Base-by-base conservation (phyloP, 768 basidiomycete genomes). In the Leucosporidium yakuticum region DNA sequence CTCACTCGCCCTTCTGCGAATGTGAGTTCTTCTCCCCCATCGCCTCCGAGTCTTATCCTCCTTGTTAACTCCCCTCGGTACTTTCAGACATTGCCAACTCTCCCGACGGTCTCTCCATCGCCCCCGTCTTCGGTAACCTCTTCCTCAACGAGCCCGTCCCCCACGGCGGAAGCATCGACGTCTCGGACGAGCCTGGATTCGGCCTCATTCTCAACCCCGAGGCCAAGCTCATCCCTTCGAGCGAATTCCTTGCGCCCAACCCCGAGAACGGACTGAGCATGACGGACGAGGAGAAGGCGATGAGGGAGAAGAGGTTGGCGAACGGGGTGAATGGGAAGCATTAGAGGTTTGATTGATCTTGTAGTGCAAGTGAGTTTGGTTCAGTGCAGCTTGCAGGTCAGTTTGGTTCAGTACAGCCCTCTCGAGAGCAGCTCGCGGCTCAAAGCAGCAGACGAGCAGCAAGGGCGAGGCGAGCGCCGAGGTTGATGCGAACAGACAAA, bases 61-160 rank as follows among this genome's bases (percentile, higher is more conserved):
- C 23, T n/a, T n/a, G n/a, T n/a, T n/a, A n/a, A n/a, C 51, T 51
- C 59, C n/a, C 7, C 44, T 19, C 20, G 6, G n/a, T n/a, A 9
- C 32, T 34, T 32, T 9, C 48, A 62, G 48, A 76, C 70, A 75
- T 77, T 69, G 80, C 79, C 74, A 82, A 81, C 76, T 77, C 79
- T 0, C 78, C 81, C 4, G 81, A 82, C 68, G 81, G 81, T 47
- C 80, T 77, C 63, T 76, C 77, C 17, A 76, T 82, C 66, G 74
- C 70, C 49, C 81, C 81, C 17, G 79, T 79, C 1, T 82, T 82
- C 73, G 81, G 81, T 54, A 77, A 81, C 53, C 77, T 82, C 25
- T 82, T 82, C 78, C 67, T 77, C 29, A 79, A 82, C 75, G 81
- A 82, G 68, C 77, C 79, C 19, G 67, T 81, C 2, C 81, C 81